Evolutionary conservation across 1,284 basidiomycete species (phyloP).

Genomic region (Earliella scabrosa): DNA sequence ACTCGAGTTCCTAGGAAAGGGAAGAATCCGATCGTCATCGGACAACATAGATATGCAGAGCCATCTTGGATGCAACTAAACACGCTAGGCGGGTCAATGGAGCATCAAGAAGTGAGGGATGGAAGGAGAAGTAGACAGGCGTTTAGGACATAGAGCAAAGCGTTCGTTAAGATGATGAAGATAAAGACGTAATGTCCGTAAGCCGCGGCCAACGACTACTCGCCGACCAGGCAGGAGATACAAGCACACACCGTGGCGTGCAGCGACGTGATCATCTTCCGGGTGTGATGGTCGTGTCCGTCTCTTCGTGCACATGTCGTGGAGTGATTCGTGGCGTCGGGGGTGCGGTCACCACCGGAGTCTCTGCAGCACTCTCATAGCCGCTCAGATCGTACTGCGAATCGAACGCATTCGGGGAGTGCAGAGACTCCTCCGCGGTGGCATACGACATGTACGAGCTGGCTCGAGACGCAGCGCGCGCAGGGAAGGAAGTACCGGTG

Average conservation of each 20-base stretch:
- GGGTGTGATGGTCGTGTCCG: slow-evolving; percentile 30
- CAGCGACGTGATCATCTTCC: slow-evolving; percentile 4
- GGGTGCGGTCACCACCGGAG: slow-evolving; percentile 19
- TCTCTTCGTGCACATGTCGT: slow-evolving; percentile 28
- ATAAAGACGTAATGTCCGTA: background rate
- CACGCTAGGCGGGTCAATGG: background rate
- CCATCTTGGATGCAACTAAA: background rate
- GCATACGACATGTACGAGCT: slow-evolving; percentile 37
- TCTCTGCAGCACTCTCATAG: slow-evolving; percentile 21
- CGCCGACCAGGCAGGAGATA: background rate
- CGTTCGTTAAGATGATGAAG: background rate
- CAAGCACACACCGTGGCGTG: background rate
- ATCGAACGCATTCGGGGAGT: slow-evolving; percentile 17
- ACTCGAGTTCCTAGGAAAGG: background rate
- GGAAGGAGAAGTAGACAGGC: background rate
- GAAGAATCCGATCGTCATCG: background rate
- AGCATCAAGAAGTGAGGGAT: background rate
- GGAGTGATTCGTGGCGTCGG: slow-evolving; percentile 25
- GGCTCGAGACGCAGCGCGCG: slow-evolving; percentile 33
- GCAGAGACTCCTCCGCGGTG: slow-evolving; percentile 35
- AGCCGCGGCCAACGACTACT: background rate
- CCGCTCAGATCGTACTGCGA: slow-evolving; percentile 11
- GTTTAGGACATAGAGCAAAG: background rate
- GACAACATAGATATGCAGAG: slow-evolving; percentile 11
- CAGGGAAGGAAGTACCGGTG: slow-evolving; percentile 8